Conservation (phyloP, 2,329 filamentous ascomycete species). For the Fusarium sp. region DNA sequence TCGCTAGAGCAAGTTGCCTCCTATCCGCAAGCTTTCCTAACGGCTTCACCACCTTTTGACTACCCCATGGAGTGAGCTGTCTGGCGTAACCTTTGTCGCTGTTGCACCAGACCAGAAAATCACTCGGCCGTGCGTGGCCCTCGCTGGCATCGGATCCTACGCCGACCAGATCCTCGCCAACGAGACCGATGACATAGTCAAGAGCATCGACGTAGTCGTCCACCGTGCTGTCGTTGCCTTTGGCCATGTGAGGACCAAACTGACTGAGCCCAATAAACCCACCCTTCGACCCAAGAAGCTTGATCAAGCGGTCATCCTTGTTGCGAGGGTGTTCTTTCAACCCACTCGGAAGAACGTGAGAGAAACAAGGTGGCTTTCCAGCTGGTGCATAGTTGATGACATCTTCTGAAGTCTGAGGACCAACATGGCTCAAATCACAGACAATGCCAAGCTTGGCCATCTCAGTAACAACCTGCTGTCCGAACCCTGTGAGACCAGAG, state of each 20-base stretch:
- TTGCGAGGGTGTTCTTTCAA: conserved; percentile 51
- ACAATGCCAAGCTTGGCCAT: conserved; percentile 51
- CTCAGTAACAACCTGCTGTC: conserved; percentile 46
- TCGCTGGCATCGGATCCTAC: conserved; percentile 53
- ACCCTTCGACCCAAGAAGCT: conserved; percentile 48
- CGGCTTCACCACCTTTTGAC: conserved; percentile 53
- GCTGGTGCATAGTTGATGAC: conserved; percentile 48
- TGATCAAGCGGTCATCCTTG: conserved; percentile 51
- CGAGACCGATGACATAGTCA: conserved; percentile 50
- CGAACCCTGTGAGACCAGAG: conserved; percentile 50
- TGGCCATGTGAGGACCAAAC: conserved; percentile 53
- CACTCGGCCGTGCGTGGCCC: conserved; percentile 50
- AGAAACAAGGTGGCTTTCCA: conserved; percentile 53
- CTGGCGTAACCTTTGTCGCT: conserved; percentile 53
- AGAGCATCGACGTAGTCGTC: conserved; percentile 54
- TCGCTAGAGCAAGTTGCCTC: conserved; percentile 48
- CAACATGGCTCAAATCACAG: conserved; percentile 49
- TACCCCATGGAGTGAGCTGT: conserved; percentile 52
- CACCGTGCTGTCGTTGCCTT: conserved; percentile 53
- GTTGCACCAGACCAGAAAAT: conserved; percentile 55
- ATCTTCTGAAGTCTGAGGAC: conserved; percentile 47
- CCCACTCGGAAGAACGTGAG: conserved; percentile 49
- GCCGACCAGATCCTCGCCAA: conserved; percentile 51
- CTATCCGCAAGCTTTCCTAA: conserved; percentile 50
- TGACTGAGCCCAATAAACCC: conserved; percentile 53